These are phyloP conservation scores for Phytophthora litchii DNA, from an alignment of 352 stramenopile genomes.

Conservation along the genomic window DNA sequence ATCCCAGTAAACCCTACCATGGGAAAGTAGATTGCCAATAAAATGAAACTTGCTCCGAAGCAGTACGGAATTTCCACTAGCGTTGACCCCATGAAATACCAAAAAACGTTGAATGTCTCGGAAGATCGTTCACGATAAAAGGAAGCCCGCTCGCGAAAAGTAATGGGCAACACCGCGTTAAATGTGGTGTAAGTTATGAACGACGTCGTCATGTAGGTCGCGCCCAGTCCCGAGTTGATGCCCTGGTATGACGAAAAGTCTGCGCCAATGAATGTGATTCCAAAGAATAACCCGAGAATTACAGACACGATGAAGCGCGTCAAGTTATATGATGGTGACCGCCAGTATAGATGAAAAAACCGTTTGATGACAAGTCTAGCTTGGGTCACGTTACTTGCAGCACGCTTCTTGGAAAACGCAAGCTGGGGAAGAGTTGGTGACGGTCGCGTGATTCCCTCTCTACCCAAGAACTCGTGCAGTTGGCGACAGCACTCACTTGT, in stretches of 20 bases:
- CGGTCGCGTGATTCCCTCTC: background rate
- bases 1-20: slow-evolving; percentile 15
- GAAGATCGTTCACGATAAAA: slow-evolving; percentile 21
- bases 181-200: too few relatives aligned
- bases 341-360: slow-evolving; percentile 68
- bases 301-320: slow-evolving; percentile 73
- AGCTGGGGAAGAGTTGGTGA: background rate
- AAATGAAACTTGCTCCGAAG: slow-evolving; percentile 14
- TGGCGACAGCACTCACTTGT: background rate
- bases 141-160: background rate
- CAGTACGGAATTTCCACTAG: slow-evolving; percentile 28
- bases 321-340: slow-evolving; percentile 85
- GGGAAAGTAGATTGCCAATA: slow-evolving; percentile 21
- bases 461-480: background rate
- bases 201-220: slow-evolving; percentile 15
- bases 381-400: slow-evolving; percentile 38
- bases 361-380: slow-evolving; percentile 45
- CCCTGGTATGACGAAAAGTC: slow-evolving; percentile 55
- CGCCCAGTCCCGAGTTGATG: slow-evolving; percentile 53
- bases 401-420: slow-evolving; percentile 28
- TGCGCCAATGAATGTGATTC: slow-evolving; percentile 53
- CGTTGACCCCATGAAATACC: slow-evolving; percentile 20
- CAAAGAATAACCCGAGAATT: slow-evolving; percentile 81
- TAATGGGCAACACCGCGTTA: too few relatives aligned
- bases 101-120: slow-evolving; percentile 19